phyloP scores from a whole-genome alignment of 805 yeast species.

The Starmerella apis region DNA sequence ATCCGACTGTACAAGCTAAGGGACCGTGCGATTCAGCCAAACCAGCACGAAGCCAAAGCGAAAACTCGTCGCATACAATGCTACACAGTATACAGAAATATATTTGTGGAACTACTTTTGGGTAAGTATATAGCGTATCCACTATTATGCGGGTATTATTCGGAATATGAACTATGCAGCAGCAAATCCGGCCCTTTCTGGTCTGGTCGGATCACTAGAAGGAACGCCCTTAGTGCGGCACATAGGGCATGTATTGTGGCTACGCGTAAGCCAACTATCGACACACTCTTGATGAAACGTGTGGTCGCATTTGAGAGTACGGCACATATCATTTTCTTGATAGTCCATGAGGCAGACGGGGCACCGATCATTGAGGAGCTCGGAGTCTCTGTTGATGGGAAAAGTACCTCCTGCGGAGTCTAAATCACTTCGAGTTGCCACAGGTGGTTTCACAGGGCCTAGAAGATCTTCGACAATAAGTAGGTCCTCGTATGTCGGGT shows the following conservation, averaged over 20 bases:
- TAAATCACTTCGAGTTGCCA: conserved; percentile 37
- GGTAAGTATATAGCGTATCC: no score
- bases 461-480: conserved; percentile 40
- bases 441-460: conserved; percentile 39
- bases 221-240: conserved; percentile 34
- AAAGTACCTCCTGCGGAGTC: conserved; percentile 34
- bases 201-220: background rate
- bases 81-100: no score
- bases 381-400: conserved; percentile 24
- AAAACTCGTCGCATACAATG: no score
- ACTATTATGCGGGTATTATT: no score
- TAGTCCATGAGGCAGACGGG: conserved; percentile 44
- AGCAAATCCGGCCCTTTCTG: background rate
- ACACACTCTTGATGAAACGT: conserved; percentile 46
- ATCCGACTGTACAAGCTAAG: background rate
- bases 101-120: no score
- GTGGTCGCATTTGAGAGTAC: conserved; percentile 43
- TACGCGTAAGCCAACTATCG: conserved; percentile 46
- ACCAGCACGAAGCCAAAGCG: no score
- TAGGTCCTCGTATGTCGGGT: conserved; percentile 44
- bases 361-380: conserved; percentile 23
- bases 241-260: conserved; percentile 49
- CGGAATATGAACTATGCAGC: background rate
- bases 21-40: no score
- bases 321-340: conserved; percentile 38